Evolutionary conservation across 768 basidiomycete genomes (phyloP), one percentile per base, ranked within the genome.

Genomic region (Austroboletus festivus): DNA sequence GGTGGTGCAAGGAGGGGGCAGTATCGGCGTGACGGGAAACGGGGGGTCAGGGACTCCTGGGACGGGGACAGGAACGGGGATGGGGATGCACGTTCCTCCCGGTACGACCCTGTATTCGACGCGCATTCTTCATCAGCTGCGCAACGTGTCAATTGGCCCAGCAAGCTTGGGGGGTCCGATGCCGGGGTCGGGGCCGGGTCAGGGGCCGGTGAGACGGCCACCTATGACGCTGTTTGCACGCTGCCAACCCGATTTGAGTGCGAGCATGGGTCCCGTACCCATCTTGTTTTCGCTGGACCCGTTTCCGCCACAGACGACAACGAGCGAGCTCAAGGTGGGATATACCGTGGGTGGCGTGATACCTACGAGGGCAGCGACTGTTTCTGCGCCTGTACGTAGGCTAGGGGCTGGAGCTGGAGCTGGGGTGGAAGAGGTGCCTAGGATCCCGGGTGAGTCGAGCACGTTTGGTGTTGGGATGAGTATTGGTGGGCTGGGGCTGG

Each of bases 251-350:
- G 86, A 88, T 47, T 58, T 89, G 35, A 56, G 55, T 19, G 59
- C 46, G 23, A 69, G 84, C 13, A 59, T 67, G 22, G 78, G 79
- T 0, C 85, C 86, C 1, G 81, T 89, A 0, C 80, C 79, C 0
- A 81, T 89, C 38, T 53, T 71, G 8, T 89, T 83, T 59, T 75
- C 75, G 31, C 48, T 79, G 5, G 82, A 85, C 30, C 82, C 82
- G 19, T 67, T 69, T 0, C 71, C 70, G 10, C 47, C 55, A 5
- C 40, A 55, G 46, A 56, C 69, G 3, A 40, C 47, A 22, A 9
- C 19, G 4, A 18, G n/a, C 19, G 16, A 23, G 21, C 16, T 30
- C 20, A 42, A 28, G 13, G 44, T n/a, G n/a, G 38, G n/a, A 12
- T 4, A 6, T 19, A 26, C 23, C 13, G 4, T 18, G 45, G 33